Percentiles rank a stretch among this genome's conserved stretches.
phyloP scores from a whole-genome alignment of 164 flowering plant species.

The Umbellularia californica region DNA sequence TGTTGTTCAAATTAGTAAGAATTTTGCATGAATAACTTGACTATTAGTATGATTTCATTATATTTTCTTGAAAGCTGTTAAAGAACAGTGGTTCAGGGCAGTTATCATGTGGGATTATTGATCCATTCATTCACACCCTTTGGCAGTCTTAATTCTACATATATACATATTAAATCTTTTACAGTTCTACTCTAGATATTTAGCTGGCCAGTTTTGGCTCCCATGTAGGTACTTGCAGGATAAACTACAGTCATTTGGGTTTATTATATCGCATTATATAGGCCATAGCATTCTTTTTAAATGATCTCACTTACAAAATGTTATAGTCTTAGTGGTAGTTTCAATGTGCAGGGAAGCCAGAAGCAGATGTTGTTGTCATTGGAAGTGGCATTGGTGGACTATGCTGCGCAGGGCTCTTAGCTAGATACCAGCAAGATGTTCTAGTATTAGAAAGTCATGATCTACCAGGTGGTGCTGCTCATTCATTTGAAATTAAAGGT shows the following conservation, averaged over 20 bases:
- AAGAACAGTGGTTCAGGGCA: not conserved
- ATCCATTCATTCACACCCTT: not conserved
- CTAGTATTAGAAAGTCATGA: conserved; percentile 91
- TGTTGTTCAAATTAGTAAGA: not conserved
- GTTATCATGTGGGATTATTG: not conserved
- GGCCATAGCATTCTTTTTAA: too few relatives aligned
- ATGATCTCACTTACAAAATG: not conserved
- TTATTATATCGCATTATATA: too few relatives aligned
- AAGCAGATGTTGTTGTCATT: conserved; percentile 89
- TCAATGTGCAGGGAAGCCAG: conserved; percentile 58
- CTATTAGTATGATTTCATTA: not conserved
- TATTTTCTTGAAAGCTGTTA: not conserved
- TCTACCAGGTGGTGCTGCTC: conserved; percentile 94
- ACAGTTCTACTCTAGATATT: too few relatives aligned
- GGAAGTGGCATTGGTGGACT: conserved; percentile 97
- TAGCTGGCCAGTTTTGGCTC: too few relatives aligned
- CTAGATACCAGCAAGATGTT: conserved; percentile 81
- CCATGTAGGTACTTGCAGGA: too few relatives aligned
- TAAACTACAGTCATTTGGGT: too few relatives aligned
- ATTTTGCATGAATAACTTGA: not conserved
- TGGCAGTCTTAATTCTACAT: too few relatives aligned
- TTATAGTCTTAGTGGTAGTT: not conserved
- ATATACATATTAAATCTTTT: too few relatives aligned
- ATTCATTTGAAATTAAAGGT: conserved; percentile 78
- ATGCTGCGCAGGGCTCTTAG: conserved; percentile 77